Base-by-base conservation (phyloP, 2,329 filamentous ascomycete genomes). In the Podosphaera aphanis region DNA sequence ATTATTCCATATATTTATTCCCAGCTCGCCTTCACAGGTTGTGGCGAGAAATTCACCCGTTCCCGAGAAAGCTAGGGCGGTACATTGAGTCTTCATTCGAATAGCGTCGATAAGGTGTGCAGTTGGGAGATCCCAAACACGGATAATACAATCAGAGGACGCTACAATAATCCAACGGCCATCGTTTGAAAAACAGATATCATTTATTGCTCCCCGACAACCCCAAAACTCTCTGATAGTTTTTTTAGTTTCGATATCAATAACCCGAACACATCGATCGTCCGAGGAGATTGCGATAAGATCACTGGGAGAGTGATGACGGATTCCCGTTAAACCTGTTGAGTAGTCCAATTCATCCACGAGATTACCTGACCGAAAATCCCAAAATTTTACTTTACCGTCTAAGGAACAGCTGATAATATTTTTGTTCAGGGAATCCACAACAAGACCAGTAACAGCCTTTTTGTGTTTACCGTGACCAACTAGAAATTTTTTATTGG, bases 321-420 rank as follows among this genome's bases (percentile, higher is more conserved):
- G 77, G 53, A 88, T 77, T 15, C 73, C 76, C 0, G 75, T 82
- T 45, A 93, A 77, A 40, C 77, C 72, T 3, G 77, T 77, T 2
- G 74, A 74, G 80, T 85, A 93, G 59, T 86, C 77, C 44, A 95
- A 74, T 57, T 94, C 77, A 50, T 88, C 73, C 10, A 82, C 59
- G 2, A 95, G 68, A 39, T 74, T 71, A 6, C 88, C 90, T 0
- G 81, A 83, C n/a, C 76, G 62, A 51, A 98, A 93, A 52, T 93
- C 83, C 92, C 92, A 98, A 59, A 98, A 95, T 65, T 94, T 95
- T 55, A 95, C 71, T 61, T 80, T 93, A 27, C 90, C 90, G 60
- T 98, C 90, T 13, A 85, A 64, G 1, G 83, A 80, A 59, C 85
- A 93, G 49, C 85, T 93, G 38, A 94, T 75, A 43, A 95, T 69